Conservation (phyloP, 805 yeast species). For the Saccharomycopsis sp. region DNA sequence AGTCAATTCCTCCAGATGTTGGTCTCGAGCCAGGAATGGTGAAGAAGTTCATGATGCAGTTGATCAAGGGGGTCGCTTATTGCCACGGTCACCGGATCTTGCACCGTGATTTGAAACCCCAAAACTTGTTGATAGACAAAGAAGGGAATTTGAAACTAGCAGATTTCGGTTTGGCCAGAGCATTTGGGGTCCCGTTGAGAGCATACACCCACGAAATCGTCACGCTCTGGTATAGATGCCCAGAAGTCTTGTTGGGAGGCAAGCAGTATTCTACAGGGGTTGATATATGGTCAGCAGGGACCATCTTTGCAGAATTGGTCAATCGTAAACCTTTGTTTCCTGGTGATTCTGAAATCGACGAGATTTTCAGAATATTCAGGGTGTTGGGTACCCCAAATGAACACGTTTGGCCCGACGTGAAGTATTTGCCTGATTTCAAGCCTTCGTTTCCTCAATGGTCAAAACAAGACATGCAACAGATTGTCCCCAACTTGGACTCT, state of each 20-base stretch:
- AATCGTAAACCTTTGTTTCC: slow-evolving; percentile 92
- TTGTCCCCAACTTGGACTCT: slow-evolving; percentile 60
- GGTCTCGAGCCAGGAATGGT: slow-evolving; percentile 86
- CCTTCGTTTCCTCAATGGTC: slow-evolving; percentile 89
- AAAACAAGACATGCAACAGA: slow-evolving; percentile 48
- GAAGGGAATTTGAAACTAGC: slow-evolving; percentile 89
- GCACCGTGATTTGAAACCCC: slow-evolving; percentile 95
- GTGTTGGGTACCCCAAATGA: slow-evolving; percentile 91
- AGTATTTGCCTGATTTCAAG: slow-evolving; percentile 84
- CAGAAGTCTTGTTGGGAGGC: slow-evolving; percentile 91
- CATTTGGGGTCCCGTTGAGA: slow-evolving; percentile 93
- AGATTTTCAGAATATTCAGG: slow-evolving; percentile 86
- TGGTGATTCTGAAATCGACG: slow-evolving; percentile 97
- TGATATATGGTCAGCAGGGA: slow-evolving; percentile 98
- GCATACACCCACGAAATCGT: slow-evolving; percentile 98
- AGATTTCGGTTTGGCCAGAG: slow-evolving; percentile 93
- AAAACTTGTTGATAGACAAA: slow-evolving; percentile 85
- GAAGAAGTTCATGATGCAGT: slow-evolving; percentile 85
- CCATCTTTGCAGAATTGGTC: slow-evolving; percentile 97
- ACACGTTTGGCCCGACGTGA: slow-evolving; percentile 90
- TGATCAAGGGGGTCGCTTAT: slow-evolving; percentile 82
- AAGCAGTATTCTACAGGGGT: slow-evolving; percentile 97
- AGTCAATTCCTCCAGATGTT: slow-evolving; percentile 81
- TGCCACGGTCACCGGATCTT: slow-evolving; percentile 92
- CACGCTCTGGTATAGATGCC: slow-evolving; percentile 95